Base-by-base conservation (phyloP, 306 rosid genomes). In the Cucumis sativus region DNA sequence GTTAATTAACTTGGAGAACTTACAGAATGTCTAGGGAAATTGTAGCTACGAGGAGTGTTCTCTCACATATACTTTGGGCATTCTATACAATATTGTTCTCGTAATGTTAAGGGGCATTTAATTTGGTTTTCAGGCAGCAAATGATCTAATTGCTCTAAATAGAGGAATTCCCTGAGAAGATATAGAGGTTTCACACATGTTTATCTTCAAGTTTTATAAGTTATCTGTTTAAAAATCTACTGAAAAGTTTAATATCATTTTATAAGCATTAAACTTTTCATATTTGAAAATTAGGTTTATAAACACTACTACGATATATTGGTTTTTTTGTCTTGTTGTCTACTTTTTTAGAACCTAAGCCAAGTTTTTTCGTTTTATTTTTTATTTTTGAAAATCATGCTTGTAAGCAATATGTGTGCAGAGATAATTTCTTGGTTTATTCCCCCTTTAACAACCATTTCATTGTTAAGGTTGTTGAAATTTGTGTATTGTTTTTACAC, bases 111-210 rank as follows among this genome's bases (percentile, higher is more conserved):
- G 76, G 76, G 57, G 60, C 30, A 57, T 28, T 30, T 80, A 37
- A 80, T 33, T 59, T 82, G 70, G 21, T 62, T 80, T 86, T 13
- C 89, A 92, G 99, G 99, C 97, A 20, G 97, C 84, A 81, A 92
- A 90, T 82, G 99, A 95, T 83, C 97, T 97, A 6, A 89, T 95
- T 81, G 99, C 99, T 83, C 96, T 97, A 10, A 25, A 81, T 40
- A 84, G 92, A 87, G 99, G 89, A 79, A 88, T 95, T 75, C 97
- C 99, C 75, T 92, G 91, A 54, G 91, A 87, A 75, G 97, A 90
- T 86, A 95, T 95, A 79, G 70, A 92, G 97, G 99, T 95, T 95
- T 41, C 54, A 12, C 54, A n/a, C 54, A 2, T 17, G 10, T 10
- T 16, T 35, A 17, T 40, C 33, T 1, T 67, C 11, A 10, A 33